These are phyloP conservation scores for Hypoxylon sp. DNA, from an alignment of 2,329 filamentous ascomycete genomes.

Conservation along the genomic window DNA sequence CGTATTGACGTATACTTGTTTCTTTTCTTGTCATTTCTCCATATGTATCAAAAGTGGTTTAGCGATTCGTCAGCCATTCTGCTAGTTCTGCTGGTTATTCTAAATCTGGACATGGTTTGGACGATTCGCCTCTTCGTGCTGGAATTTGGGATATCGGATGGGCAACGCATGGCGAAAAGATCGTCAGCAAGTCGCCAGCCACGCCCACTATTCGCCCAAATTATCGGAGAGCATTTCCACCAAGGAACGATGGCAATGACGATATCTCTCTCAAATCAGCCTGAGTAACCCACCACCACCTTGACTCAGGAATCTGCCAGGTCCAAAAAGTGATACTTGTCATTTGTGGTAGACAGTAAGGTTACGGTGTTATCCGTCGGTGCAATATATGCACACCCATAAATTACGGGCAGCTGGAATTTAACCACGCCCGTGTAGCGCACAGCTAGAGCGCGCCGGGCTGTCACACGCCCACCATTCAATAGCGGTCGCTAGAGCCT, in stretches of 20 bases:
- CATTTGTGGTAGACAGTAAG: constrained; percentile 26
- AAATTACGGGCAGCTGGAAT: constrained; percentile 24
- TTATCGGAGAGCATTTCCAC: constrained; percentile 30
- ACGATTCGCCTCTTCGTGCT: constrained; percentile 39
- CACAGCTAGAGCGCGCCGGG: not conserved
- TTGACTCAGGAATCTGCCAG: constrained; percentile 29
- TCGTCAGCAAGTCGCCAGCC: constrained; percentile 41
- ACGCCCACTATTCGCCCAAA: constrained; percentile 37
- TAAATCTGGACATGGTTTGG: constrained; percentile 31
- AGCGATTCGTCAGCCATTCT: constrained; percentile 35
- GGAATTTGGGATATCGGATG: constrained; percentile 26
- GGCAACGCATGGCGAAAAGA: constrained; percentile 42
- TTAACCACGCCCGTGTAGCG: constrained; percentile 20
- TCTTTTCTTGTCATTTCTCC: constrained; percentile 15
- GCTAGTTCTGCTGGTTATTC: constrained; percentile 26
- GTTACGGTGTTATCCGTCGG: constrained; percentile 39
- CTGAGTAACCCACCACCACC: constrained; percentile 36
- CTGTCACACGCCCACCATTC: constrained; percentile 31
- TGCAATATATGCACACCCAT: constrained; percentile 11
- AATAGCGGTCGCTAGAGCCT: constrained; percentile 13
- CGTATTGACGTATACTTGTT: constrained; percentile 33
- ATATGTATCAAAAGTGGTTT: constrained; percentile 7
- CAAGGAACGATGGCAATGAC: constrained; percentile 36
- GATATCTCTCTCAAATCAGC: constrained; percentile 35
- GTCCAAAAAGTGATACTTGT: constrained; percentile 29